A percentile compares a stretch with the other conserved stretches of the same genome.
phyloP scores from a whole-genome alignment of 495 filamentous ascomycete genomes.

The Margaritispora aquatica region DNA sequence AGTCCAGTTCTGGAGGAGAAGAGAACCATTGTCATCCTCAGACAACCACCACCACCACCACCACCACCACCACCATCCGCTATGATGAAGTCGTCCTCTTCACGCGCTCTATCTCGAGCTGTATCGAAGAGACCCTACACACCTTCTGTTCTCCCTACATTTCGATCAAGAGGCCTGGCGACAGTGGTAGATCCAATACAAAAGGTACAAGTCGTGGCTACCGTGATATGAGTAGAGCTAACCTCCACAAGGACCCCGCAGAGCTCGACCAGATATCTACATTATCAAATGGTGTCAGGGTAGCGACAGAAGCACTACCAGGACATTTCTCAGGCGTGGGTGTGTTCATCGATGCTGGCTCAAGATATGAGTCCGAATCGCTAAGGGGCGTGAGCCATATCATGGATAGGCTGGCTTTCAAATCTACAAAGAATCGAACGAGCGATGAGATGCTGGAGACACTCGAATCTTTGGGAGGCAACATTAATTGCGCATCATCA shows the following conservation, averaged over 20 bases:
- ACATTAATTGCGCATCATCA: conserved; percentile 93
- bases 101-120: conserved; percentile 17
- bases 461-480: conserved; percentile 82
- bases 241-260: conserved; percentile 62
- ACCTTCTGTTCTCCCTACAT: conserved; percentile 8
- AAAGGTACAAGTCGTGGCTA: too few species aligned
- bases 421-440: conserved; percentile 70
- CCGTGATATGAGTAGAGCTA: background rate
- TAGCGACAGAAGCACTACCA: conserved; percentile 91
- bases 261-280: conserved; percentile 86
- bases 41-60: too few species aligned
- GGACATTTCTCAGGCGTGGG: conserved; percentile 94
- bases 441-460: conserved; percentile 82
- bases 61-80: conserved; percentile 4
- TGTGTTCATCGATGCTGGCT: conserved; percentile 95
- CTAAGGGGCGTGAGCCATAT: conserved; percentile 92
- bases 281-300: conserved; percentile 87
- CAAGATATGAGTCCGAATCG: conserved; percentile 82
- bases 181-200: conserved; percentile 25
- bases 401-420: conserved; percentile 93
- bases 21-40: background rate
- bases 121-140: conserved; percentile 5
- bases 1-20: background rate
- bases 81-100: conserved; percentile 22
- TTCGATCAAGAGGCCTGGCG: conserved; percentile 21